Percentiles rank a stretch among this genome's conserved stretches.
Evolutionary conservation across 176 grass and related monocot species (phyloP).

Genomic region (Hordeum marinum): DNA sequence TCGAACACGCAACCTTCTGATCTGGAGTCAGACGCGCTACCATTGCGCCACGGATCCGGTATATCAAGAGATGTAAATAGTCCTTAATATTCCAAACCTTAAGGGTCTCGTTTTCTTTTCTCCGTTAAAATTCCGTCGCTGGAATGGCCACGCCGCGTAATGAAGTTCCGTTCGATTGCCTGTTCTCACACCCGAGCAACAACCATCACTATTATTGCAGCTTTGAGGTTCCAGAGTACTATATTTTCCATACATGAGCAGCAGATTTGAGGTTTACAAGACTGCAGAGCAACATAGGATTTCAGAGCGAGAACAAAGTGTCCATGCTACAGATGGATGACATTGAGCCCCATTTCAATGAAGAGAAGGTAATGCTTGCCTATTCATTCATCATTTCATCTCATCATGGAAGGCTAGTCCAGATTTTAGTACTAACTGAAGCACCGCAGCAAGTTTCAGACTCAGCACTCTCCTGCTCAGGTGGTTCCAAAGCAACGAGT

Average conservation of each 20-base stretch:
- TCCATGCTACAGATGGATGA: not conserved
- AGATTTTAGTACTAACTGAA: not conserved
- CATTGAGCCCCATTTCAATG: not conserved
- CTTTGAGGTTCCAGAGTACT: not conserved
- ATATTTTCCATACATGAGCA: not conserved
- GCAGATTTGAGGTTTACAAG: not conserved
- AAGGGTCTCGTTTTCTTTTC: not conserved
- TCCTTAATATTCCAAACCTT: too few relatives aligned
- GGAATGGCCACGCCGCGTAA: not conserved
- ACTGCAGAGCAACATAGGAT: not conserved
- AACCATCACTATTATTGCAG: not conserved
- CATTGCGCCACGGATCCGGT: slow-evolving; percentile 90
- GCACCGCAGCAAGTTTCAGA: not conserved
- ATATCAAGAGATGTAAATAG: rapidly evolving
- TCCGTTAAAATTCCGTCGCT: not conserved
- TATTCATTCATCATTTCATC: slow-evolving; percentile 5
- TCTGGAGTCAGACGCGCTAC: slow-evolving; percentile 99
- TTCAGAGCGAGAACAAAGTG: not conserved
- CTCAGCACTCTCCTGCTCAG: not conserved
- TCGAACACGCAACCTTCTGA: slow-evolving; percentile 97
- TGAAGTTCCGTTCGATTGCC: not conserved
- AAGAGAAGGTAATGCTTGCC: not conserved
- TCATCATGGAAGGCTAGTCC: not conserved
- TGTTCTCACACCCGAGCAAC: not conserved
- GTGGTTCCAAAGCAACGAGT: not conserved